Conservation (phyloP, 352 stramenopile genomes). For the Phytophthora pini region DNA sequence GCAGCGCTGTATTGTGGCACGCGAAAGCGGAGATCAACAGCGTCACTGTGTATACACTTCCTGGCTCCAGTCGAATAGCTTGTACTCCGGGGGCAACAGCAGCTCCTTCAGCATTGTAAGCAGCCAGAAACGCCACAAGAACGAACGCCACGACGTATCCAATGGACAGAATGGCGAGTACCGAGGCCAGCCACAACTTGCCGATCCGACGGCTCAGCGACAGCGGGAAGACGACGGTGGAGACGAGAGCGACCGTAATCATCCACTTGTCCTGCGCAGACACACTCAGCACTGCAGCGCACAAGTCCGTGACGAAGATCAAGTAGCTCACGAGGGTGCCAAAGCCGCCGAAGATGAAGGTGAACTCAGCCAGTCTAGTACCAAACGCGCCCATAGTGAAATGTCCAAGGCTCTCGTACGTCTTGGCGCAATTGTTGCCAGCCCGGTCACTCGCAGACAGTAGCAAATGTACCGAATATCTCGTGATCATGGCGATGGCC, state of each 20-base stretch:
- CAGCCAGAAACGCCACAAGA: constrained; percentile 49
- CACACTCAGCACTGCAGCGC: constrained; percentile 53
- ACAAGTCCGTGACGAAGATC: constrained; percentile 83
- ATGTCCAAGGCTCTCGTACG: constrained; percentile 79
- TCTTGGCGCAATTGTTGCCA: constrained; percentile 66
- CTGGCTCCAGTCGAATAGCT: constrained; percentile 61
- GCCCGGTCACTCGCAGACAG: constrained; percentile 69
- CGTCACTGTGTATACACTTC: constrained; percentile 78
- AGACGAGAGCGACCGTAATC: constrained; percentile 47
- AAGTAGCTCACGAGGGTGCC: constrained; percentile 84
- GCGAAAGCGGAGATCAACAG: constrained; percentile 78
- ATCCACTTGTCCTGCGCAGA: constrained; percentile 54
- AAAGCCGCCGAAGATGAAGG: constrained; percentile 87
- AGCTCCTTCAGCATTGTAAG: constrained; percentile 19
- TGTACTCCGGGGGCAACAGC: constrained; percentile 26
- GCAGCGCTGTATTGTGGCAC: constrained; percentile 80
- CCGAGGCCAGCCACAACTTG: constrained; percentile 65
- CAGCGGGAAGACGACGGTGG: constrained; percentile 61
- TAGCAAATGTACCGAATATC: constrained; percentile 78
- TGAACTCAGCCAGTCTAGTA: constrained; percentile 75
- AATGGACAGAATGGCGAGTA: constrained; percentile 73
- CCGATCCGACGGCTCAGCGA: constrained; percentile 64
- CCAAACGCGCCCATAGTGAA: constrained; percentile 72
- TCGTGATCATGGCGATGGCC: constrained; percentile 70
- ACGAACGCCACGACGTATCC: constrained; percentile 76